Evolutionary conservation across 2,329 filamentous ascomycete genomes (phyloP).

Genomic region (Colletotrichum spaethianum): DNA sequence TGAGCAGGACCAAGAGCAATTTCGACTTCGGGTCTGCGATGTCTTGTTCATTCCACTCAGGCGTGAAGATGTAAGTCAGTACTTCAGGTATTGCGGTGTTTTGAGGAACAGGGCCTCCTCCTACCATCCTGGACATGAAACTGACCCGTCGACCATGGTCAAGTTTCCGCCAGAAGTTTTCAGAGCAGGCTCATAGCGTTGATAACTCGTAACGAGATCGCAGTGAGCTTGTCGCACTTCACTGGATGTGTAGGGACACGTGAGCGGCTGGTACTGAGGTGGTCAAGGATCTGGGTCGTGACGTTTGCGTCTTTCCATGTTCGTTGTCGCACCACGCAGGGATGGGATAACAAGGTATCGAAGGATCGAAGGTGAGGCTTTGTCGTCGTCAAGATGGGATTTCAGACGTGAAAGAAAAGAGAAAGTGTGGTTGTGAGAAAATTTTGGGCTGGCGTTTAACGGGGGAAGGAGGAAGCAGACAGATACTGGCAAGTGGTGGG

Average conservation of each 20-base stretch:
- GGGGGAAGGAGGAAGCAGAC: neutral
- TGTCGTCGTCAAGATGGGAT: neutral
- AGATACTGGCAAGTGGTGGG: neutral
- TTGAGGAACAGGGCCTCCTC: neutral
- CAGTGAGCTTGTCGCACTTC: neutral
- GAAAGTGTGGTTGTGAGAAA: neutral
- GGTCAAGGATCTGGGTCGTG: neutral
- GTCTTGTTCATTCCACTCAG: conserved; percentile 61
- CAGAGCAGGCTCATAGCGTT: neutral
- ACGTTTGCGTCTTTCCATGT: neutral
- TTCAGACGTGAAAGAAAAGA: neutral
- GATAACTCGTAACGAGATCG: neutral
- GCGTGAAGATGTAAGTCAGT: conserved; percentile 51
- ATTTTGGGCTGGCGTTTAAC: neutral
- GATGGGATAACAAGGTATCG: neutral
- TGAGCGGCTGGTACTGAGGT: neutral
- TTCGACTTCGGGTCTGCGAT: conserved; percentile 53
- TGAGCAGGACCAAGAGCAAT: conserved; percentile 56
- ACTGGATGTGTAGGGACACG: neutral
- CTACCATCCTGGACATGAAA: too few relatives aligned
- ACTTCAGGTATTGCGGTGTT: neutral
- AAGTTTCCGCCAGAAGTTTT: neutral
- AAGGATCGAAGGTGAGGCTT: neutral
- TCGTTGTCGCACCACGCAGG: neutral
- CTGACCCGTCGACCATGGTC: neutral